Percentiles rank a stretch among this genome's conserved stretches.
Evolutionary conservation across 768 basidiomycete species (phyloP).

Genomic region (Mycena pura): DNA sequence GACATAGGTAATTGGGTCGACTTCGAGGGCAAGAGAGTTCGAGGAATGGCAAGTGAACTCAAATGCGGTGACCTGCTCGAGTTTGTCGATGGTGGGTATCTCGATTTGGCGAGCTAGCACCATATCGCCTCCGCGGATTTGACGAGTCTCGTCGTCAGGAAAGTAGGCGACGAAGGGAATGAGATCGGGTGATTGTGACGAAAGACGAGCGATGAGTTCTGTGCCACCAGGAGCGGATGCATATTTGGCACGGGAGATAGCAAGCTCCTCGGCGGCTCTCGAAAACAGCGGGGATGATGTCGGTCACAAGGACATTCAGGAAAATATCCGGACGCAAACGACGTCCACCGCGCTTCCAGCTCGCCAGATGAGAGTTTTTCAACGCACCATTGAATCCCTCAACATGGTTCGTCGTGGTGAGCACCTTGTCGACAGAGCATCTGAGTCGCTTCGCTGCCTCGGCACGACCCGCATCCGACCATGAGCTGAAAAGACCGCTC

Average conservation of each 20-base stretch:
- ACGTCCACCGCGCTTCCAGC: neutral
- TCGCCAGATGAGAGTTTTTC: neutral
- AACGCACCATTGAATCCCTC: neutral
- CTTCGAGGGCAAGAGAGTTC: neutral
- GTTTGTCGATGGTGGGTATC: neutral
- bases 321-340: neutral
- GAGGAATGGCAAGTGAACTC: constrained; percentile 3
- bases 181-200: too few species aligned
- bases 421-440: too few species aligned
- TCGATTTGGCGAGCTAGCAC: too few species aligned
- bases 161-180: neutral
- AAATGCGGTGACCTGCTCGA: neutral
- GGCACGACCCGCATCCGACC: too few species aligned
- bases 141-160: neutral
- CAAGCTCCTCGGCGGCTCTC: neutral
- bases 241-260: neutral
- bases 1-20: neutral
- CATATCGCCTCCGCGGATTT: neutral
- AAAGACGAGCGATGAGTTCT: too few species aligned
- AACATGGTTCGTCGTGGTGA: neutral
- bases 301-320: neutral
- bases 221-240: neutral
- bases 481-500: too few species aligned
- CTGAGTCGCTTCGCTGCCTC: too few species aligned
- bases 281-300: neutral